Percentiles rank a stretch among this genome's conserved stretches.
Evolutionary conservation across 2,329 filamentous ascomycete genomes (phyloP).

Genomic region (Sporothrix globosa): DNA sequence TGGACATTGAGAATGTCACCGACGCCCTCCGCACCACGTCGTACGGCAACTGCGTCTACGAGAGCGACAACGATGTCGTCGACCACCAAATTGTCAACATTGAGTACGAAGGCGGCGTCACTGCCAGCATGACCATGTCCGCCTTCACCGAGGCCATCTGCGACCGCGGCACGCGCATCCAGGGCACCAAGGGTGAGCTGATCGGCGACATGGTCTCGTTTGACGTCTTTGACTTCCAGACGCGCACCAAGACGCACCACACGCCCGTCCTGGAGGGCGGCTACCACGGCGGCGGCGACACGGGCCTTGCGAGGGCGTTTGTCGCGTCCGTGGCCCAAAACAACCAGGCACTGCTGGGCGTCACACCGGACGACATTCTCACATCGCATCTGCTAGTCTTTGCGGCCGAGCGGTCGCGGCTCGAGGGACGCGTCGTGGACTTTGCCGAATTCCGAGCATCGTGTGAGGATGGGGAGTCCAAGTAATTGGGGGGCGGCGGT

Average conservation of each 20-base stretch:
- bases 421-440: constrained; percentile 15
- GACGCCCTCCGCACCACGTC: background rate
- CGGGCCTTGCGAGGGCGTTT: constrained; percentile 8
- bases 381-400: constrained; percentile 12
- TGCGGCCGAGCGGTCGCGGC: constrained; percentile 19
- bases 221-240: constrained; percentile 18
- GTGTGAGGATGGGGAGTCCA: background rate
- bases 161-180: constrained; percentile 21
- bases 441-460: constrained; percentile 19
- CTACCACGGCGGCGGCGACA: constrained; percentile 23
- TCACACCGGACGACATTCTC: constrained; percentile 10
- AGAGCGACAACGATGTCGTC: constrained; percentile 22
- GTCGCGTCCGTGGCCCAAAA: background rate
- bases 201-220: constrained; percentile 18
- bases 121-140: constrained; percentile 20
- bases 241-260: constrained; percentile 12
- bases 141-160: constrained; percentile 20
- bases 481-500: background rate
- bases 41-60: constrained; percentile 20
- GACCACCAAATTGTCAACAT: constrained; percentile 22
- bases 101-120: constrained; percentile 19
- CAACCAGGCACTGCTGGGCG: constrained; percentile 2
- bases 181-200: constrained; percentile 18
- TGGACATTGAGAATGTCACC: background rate
- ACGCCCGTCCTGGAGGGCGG: background rate